These are phyloP conservation scores for Cercospora sp. DNA, from an alignment of 2,329 filamentous ascomycete species.

Conservation along the genomic window DNA sequence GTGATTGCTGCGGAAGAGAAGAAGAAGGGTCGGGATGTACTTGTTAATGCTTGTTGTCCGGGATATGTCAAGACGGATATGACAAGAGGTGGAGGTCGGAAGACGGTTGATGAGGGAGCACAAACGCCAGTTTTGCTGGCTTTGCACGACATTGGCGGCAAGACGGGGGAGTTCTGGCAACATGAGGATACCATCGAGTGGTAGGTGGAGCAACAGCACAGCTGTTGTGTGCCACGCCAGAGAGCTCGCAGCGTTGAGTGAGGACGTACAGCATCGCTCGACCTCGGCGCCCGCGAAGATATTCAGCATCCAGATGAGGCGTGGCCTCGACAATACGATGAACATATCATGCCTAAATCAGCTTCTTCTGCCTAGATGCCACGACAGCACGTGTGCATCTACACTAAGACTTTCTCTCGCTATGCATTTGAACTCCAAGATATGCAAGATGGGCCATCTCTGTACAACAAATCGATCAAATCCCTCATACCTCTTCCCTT, in stretches of 20 bases:
- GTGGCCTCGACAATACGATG: not conserved
- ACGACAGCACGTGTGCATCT: not conserved
- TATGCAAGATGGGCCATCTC: not conserved
- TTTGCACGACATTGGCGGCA: conserved; percentile 37
- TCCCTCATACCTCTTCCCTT: conserved; percentile 15
- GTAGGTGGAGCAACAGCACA: conserved; percentile 13
- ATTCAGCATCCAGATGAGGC: not conserved
- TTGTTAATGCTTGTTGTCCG: conserved; percentile 41
- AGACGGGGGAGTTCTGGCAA: conserved; percentile 40
- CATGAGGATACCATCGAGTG: conserved; percentile 38
- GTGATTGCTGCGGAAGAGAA: conserved; percentile 36
- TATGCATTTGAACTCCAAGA: not conserved
- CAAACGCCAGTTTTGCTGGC: conserved; percentile 41
- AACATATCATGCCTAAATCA: not conserved
- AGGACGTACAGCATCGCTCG: not conserved
- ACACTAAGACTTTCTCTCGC: not conserved
- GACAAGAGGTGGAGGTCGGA: conserved; percentile 39
- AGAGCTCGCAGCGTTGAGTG: not conserved
- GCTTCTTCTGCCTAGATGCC: not conserved
- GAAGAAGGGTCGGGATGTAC: conserved; percentile 28
- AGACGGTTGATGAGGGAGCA: conserved; percentile 40
- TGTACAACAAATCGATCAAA: not conserved
- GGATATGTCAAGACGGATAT: conserved; percentile 43
- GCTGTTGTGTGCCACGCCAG: not conserved
- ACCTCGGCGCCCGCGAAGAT: not conserved